A percentile compares a stretch with the other conserved stretches of the same genome.
These are phyloP conservation scores for Ceratocystis eucalypticola DNA, from an alignment of 2,329 filamentous ascomycete species.

Conservation along the genomic window DNA sequence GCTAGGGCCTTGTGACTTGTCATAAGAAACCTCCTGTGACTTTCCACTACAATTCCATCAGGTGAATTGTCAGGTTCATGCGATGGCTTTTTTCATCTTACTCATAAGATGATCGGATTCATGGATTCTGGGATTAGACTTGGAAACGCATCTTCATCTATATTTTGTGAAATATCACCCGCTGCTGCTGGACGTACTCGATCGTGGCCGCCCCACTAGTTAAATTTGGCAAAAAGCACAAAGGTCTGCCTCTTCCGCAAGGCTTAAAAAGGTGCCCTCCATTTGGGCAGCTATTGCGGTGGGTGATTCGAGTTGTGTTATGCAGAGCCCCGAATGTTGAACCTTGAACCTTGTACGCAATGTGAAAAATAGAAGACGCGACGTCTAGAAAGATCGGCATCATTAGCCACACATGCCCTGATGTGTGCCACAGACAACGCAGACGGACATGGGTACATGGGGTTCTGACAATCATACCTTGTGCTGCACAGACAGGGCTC, in stretches of 20 bases:
- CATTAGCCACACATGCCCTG: conserved; percentile 10
- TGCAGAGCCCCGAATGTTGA: background rate
- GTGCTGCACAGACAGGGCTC: conserved; percentile 1
- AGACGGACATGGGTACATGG: conserved; percentile 1
- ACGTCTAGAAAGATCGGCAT: conserved; percentile 12
- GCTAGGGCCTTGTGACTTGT: too few species aligned
- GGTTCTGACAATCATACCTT: conserved; percentile 9
- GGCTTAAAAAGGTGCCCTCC: background rate
- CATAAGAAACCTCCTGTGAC: too few species aligned
- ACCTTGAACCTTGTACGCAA: conserved; percentile 11
- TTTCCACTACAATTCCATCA: too few species aligned
- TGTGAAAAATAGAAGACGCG: conserved; percentile 7
- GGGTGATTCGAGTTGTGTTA: background rate
- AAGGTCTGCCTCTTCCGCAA: background rate
- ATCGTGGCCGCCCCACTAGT: background rate
- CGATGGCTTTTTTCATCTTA: background rate
- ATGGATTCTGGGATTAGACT: background rate
- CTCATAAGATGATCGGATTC: background rate
- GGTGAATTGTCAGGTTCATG: background rate
- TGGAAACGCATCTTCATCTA: background rate
- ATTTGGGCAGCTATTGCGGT: background rate
- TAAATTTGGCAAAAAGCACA: background rate
- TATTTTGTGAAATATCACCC: background rate
- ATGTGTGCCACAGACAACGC: conserved; percentile 8
- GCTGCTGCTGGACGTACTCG: background rate